A percentile compares a stretch with the other conserved stretches of the same genome.
phyloP scores from a whole-genome alignment of 2,329 filamentous ascomycete species.

The Curvularia sp. region DNA sequence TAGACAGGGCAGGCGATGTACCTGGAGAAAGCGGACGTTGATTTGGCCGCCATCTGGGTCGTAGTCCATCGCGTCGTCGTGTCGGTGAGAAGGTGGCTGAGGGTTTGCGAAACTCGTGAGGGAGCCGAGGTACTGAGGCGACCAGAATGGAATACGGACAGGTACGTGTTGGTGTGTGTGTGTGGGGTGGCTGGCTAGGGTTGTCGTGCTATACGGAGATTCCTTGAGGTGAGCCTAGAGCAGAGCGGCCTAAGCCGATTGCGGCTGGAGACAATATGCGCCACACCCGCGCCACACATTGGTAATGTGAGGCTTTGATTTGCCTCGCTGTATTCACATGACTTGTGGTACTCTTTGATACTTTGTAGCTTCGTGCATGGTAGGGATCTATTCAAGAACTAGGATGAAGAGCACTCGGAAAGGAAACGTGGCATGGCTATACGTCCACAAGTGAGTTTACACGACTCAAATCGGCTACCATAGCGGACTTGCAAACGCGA shows the following conservation, averaged over 20 bases:
- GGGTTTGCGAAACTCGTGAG: conserved; percentile 10
- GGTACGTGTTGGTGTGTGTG: conserved; percentile 30
- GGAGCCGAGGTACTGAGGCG: conserved; percentile 28
- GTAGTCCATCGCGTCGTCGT: conserved; percentile 57
- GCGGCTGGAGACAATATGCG: conserved; percentile 8
- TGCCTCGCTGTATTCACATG: not conserved
- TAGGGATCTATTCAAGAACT: not conserved
- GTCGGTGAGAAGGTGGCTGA: conserved; percentile 21
- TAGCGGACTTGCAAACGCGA: not conserved
- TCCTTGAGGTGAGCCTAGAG: conserved; percentile 32
- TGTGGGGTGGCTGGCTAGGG: conserved; percentile 25
- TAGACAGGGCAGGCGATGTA: conserved; percentile 37
- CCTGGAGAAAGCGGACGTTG: conserved; percentile 50
- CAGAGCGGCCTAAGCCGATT: conserved; percentile 16
- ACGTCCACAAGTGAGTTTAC: not conserved
- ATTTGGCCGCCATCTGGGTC: conserved; percentile 56
- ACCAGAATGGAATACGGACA: conserved; percentile 23
- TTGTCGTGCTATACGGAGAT: conserved; percentile 21
- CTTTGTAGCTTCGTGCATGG: not conserved
- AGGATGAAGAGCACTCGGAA: not conserved
- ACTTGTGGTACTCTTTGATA: not conserved
- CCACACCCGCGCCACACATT: conserved; percentile 23
- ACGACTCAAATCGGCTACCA: not conserved
- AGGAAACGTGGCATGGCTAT: not conserved
- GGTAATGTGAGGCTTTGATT: not conserved